Evolutionary conservation across 805 yeast species (phyloP).

Genomic region (Alloascoidea hylecoeti): DNA sequence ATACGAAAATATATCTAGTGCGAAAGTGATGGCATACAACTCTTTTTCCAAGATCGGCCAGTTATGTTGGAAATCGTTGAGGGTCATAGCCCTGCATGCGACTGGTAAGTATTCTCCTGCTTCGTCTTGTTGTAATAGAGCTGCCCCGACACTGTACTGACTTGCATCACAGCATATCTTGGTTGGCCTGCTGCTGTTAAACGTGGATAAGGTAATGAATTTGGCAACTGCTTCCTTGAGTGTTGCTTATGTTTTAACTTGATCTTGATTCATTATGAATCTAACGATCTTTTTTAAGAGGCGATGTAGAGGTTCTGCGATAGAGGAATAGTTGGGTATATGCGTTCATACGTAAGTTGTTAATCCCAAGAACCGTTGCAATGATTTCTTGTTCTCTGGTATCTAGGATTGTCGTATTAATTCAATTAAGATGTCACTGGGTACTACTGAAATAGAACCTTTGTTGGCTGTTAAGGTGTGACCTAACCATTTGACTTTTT

Average conservation of each 20-base stretch:
- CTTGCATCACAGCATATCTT: background rate
- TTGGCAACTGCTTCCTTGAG: background rate
- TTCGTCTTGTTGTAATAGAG: background rate
- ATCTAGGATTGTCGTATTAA: background rate
- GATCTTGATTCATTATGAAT: background rate
- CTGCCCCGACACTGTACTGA: constrained; percentile 1
- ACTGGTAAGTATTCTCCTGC: background rate
- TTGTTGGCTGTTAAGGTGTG: constrained; percentile 1
- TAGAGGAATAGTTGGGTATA: background rate
- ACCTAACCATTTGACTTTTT: background rate
- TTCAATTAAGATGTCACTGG: background rate
- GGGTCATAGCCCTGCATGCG: background rate
- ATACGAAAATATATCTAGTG: background rate
- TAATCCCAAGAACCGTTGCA: constrained; percentile 1
- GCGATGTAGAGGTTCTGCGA: background rate
- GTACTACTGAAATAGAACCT: background rate
- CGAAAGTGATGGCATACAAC: background rate
- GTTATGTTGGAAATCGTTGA: constrained; percentile 1
- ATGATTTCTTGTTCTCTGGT: constrained; percentile 1
- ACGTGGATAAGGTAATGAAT: background rate
- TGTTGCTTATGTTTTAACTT: background rate
- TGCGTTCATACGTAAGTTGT: background rate
- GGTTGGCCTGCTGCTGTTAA: background rate
- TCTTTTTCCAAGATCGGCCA: background rate
- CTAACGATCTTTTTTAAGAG: background rate